Evolutionary conservation across 2,329 filamentous ascomycete species (phyloP), one percentile per base, ranked within the genome.

Genomic region (Fusarium piperis): DNA sequence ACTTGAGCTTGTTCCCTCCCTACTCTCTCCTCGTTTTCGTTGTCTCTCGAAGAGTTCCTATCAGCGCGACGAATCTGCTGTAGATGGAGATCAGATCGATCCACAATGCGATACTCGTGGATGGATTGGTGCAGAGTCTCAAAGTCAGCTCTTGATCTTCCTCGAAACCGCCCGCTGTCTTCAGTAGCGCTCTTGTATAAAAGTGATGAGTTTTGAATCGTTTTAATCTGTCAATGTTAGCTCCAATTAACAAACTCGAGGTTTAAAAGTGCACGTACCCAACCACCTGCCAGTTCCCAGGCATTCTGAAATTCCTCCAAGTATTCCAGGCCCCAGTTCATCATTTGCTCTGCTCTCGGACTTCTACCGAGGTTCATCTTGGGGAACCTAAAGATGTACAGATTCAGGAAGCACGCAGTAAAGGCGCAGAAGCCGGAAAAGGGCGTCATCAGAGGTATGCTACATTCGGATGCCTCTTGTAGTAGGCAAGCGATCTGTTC

Each of bases 341-440:
- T 76, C 1, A 76, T 1, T 6, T 76, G 59, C 2, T 74, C 72
- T 0, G 73, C 71, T 2, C 35, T 64, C 0, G 57, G 59, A 2
- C 73, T 75, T 15, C 73, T 65, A 1, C 58, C 58, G 1, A 75
- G 44, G 9, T 84, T 85, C 79, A 85, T 85, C 2, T 76, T 75
- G 0, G 84, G 84, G 28, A 84, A 85, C 5, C 74, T 59, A 4
- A 75, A 77, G 3, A 82, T 76, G 63, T 85, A 85, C 0, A 83
- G 67, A 28, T 83, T 84, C 55, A 84, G 78, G 5, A 81, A 83
- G 2, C 81, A 82, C 0, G 83, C 83, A 0, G 83, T 84, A 38
- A 85, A 85, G 2, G 81, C 81, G 59, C 83, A 85, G n/a, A 85
- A 84, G 0, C 83, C 84, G 0, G 82, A 78, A 60, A 85, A 85